Conservation (phyloP, 768 basidiomycete species). For the Nidularia pulvinata region DNA sequence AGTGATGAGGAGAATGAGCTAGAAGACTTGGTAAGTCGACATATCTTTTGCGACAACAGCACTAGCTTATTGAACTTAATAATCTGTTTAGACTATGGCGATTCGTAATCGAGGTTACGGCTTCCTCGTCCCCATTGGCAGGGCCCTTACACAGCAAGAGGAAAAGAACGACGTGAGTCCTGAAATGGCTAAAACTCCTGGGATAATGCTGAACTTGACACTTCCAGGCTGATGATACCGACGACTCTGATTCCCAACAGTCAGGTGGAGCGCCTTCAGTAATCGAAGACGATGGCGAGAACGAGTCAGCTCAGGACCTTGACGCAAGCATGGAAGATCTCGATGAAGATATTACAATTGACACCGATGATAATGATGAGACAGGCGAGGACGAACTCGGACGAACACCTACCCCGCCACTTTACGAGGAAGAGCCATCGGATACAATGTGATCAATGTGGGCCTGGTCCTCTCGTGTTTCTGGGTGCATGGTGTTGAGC, state of each 20-base stretch:
- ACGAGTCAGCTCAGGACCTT: conserved; percentile 48
- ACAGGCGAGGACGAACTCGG: conserved; percentile 34
- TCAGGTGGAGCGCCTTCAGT: conserved; percentile 38
- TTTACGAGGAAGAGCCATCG: conserved; percentile 44
- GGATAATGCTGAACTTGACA: neutral
- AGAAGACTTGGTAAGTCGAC: conserved; percentile 62
- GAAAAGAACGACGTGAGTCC: conserved; percentile 77
- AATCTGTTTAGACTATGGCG: conserved; percentile 41
- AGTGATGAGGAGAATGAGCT: conserved; percentile 84
- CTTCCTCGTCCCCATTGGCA: conserved; percentile 75
- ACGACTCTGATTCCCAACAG: conserved; percentile 42
- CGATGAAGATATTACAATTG: conserved; percentile 41
- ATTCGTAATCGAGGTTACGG: conserved; percentile 67
- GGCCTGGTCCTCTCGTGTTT: neutral
- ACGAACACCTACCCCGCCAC: conserved; percentile 32
- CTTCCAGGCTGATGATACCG: conserved; percentile 43
- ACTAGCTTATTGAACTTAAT: neutral
- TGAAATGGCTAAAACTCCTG: neutral
- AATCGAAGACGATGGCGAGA: conserved; percentile 48
- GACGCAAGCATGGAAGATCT: conserved; percentile 67
- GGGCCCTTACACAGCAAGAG: conserved; percentile 71
- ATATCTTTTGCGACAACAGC: neutral
- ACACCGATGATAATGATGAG: conserved; percentile 39
- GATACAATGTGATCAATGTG: conserved; percentile 16
- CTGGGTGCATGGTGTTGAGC: neutral